A percentile compares a stretch with the other conserved stretches of the same genome.
Evolutionary conservation across 768 basidiomycete species (phyloP).

Genomic region (Termitomyces sp.): DNA sequence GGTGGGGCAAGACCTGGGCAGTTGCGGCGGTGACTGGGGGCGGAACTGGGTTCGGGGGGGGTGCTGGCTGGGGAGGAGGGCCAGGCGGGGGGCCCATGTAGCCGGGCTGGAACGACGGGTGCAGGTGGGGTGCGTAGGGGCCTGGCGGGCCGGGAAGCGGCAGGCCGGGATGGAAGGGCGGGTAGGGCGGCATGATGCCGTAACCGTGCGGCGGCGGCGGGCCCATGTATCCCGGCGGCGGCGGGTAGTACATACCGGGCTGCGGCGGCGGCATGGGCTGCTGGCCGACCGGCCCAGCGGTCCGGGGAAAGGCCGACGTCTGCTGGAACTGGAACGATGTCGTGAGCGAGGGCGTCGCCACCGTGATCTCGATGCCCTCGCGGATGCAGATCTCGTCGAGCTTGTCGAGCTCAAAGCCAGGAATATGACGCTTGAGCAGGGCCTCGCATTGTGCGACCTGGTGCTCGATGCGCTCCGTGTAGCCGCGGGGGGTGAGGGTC

Average conservation of each 20-base stretch:
- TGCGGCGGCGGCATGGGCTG: slow-evolving; percentile 31
- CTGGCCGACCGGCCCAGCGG: slow-evolving; percentile 27
- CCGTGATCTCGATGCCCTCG: slow-evolving; percentile 56
- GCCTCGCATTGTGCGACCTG: slow-evolving; percentile 76
- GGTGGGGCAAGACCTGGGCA: slow-evolving; percentile 16
- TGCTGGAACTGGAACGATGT: slow-evolving; percentile 30
- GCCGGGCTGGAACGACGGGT: slow-evolving; percentile 51
- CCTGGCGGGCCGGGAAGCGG: slow-evolving; percentile 34
- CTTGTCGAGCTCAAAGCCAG: slow-evolving; percentile 59
- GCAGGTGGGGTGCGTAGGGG: slow-evolving; percentile 51
- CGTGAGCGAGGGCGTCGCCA: slow-evolving; percentile 20
- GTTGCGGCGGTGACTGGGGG: slow-evolving; percentile 14
- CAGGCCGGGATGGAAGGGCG: slow-evolving; percentile 30
- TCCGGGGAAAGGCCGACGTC: slow-evolving; percentile 18
- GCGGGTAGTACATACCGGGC: slow-evolving; percentile 35
- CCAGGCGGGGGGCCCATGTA: slow-evolving; percentile 20
- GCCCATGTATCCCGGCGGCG: slow-evolving; percentile 25
- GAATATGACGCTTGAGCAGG: slow-evolving; percentile 68
- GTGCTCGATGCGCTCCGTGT: slow-evolving; percentile 78
- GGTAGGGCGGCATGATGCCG: slow-evolving; percentile 33
- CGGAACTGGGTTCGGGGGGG: slow-evolving; percentile 16
- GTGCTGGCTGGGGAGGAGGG: slow-evolving; percentile 29
- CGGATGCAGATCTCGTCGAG: slow-evolving; percentile 61
- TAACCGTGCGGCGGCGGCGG: slow-evolving; percentile 31
- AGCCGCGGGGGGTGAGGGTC: slow-evolving; percentile 79